These are phyloP conservation scores for Geosiphon pyriformis DNA, from an alignment of 192 early-diverging fungal genomes.

Conservation along the genomic window DNA sequence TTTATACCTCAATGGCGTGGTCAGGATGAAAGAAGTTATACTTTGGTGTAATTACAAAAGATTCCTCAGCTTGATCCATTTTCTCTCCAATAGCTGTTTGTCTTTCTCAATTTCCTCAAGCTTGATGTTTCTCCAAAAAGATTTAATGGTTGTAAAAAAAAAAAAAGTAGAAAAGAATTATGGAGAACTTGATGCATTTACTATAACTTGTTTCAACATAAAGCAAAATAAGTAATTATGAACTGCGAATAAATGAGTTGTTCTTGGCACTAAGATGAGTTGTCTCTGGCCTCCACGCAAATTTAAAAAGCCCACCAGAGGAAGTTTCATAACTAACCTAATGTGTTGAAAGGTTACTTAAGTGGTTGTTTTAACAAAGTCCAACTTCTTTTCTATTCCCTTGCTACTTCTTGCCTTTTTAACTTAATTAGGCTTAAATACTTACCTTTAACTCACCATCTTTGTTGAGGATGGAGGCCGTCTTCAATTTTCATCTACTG, in stretches of 20 bases:
- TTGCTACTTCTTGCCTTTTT: not conserved
- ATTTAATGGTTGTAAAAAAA: not conserved
- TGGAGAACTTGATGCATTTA: not conserved
- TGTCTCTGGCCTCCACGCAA: constrained; percentile 17
- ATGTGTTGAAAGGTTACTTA: not conserved
- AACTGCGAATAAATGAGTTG: constrained; percentile 20
- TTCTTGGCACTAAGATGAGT: constrained; percentile 18
- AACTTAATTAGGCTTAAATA: not conserved
- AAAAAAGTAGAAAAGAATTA: not conserved
- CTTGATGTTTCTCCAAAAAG: constrained; percentile 12
- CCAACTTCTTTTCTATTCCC: constrained; percentile 16
- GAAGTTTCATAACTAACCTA: constrained; percentile 17
- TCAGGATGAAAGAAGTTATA: no score
- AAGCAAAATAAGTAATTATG: not conserved
- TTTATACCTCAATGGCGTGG: no score
- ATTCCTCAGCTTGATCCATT: no score
- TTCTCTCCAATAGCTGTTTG: no score
- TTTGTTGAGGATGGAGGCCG: no score
- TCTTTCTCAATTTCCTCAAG: no score
- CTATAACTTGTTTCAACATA: constrained; percentile 4
- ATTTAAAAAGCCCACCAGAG: constrained; percentile 21
- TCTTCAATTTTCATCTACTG: no score
- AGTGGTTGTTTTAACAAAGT: constrained; percentile 17
- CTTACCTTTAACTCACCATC: not conserved
- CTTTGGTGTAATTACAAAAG: no score